These are phyloP conservation scores for Eucalyptus paniculata DNA, from an alignment of 345 rosid genomes.

Conservation along the genomic window DNA sequence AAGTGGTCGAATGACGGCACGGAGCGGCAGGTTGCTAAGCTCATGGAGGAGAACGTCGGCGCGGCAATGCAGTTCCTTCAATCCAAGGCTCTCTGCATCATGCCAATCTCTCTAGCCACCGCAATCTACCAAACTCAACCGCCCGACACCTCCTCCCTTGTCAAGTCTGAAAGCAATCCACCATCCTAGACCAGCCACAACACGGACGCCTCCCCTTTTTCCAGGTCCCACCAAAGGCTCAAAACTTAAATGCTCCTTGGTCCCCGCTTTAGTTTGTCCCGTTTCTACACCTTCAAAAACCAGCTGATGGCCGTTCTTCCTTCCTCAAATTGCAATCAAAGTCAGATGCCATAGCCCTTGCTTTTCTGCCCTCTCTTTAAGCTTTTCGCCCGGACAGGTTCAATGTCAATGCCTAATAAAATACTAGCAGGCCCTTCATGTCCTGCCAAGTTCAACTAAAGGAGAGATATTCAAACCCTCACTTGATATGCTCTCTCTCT, in stretches of 20 bases:
- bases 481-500: constrained; percentile 32
- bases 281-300: not conserved
- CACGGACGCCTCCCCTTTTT: not conserved
- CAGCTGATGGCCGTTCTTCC: not conserved
- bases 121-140: constrained; percentile 87
- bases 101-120: constrained; percentile 92
- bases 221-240: not conserved
- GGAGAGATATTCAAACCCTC: constrained; percentile 36
- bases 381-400: constrained; percentile 18
- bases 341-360: constrained; percentile 42
- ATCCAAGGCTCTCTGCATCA: constrained; percentile 95
- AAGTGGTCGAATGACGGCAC: constrained; percentile 97
- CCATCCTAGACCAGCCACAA: constrained; percentile 22
- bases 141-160: constrained; percentile 55
- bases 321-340: constrained; percentile 42
- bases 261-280: constrained; percentile 9
- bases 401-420: constrained; percentile 33
- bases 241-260: constrained; percentile 12
- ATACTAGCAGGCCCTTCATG: constrained; percentile 10
- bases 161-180: constrained; percentile 75
- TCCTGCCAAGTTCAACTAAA: constrained; percentile 25
- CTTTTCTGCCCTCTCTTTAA: not conserved
- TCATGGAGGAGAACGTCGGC: constrained; percentile 98
- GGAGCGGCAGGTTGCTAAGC: constrained; percentile 86
- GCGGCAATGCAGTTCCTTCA: constrained; percentile 98